These are phyloP conservation scores for Phialophora macrospora DNA, from an alignment of 2,329 filamentous ascomycete genomes.

Conservation along the genomic window DNA sequence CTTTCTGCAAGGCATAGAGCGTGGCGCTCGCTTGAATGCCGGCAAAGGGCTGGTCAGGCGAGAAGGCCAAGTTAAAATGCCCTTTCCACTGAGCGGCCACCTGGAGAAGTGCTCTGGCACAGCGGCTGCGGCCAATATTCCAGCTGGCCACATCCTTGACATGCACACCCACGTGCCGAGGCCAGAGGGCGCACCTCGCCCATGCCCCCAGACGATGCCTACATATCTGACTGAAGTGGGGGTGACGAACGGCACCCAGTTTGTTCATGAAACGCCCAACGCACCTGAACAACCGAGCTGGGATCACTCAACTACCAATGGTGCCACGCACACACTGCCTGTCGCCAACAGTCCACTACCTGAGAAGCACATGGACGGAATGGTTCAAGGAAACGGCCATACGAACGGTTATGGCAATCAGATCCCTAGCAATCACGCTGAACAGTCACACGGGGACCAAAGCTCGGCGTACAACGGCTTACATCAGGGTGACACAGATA, in stretches of 20 bases:
- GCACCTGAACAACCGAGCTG: background rate
- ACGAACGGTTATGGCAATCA: slow-evolving; percentile 3
- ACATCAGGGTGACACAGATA: slow-evolving; percentile 11
- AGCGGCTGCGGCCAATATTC: background rate
- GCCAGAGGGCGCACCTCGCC: background rate
- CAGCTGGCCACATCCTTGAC: background rate
- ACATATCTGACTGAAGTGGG: background rate
- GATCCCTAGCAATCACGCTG: background rate
- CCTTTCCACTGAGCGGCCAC: slow-evolving; percentile 29
- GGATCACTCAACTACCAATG: slow-evolving; percentile 3
- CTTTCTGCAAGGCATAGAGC: slow-evolving; percentile 23
- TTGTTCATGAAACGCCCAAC: background rate
- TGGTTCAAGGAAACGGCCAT: background rate
- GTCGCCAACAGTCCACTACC: background rate
- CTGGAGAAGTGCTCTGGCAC: slow-evolving; percentile 24
- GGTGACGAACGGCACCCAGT: background rate
- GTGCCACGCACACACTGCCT: background rate
- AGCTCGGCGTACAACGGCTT: background rate
- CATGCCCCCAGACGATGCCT: background rate
- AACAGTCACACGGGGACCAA: slow-evolving; percentile 11
- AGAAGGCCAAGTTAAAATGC: slow-evolving; percentile 31
- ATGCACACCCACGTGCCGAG: slow-evolving; percentile 7
- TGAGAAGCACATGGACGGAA: background rate
- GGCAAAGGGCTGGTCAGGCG: slow-evolving; percentile 19
- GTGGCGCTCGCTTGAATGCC: slow-evolving; percentile 9